Conservation (phyloP, 2,329 filamentous ascomycete genomes). For the Paracamarosporium sp. region DNA sequence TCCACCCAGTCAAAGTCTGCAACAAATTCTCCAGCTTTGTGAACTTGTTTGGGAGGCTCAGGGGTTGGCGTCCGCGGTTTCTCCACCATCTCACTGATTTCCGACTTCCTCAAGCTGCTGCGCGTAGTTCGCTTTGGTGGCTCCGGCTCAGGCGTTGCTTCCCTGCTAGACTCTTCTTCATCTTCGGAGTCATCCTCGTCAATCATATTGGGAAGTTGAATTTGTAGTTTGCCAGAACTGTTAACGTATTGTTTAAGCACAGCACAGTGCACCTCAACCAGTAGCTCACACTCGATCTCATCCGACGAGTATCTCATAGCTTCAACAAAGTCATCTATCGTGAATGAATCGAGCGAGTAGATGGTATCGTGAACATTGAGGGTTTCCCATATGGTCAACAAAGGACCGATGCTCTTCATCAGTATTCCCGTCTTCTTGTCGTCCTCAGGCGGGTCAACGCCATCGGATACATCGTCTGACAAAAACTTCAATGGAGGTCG, state of each 20-base stretch:
- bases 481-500: constrained; percentile 82
- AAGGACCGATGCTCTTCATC: constrained; percentile 83
- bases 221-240: constrained; percentile 79
- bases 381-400: constrained; percentile 95
- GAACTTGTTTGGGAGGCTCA: constrained; percentile 48
- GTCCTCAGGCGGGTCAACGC: constrained; percentile 43
- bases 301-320: constrained; percentile 80
- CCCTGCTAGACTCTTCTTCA: constrained; percentile 59
- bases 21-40: constrained; percentile 79
- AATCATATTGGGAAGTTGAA: constrained; percentile 75
- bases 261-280: constrained; percentile 90
- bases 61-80: constrained; percentile 48
- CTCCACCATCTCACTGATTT: constrained; percentile 64
- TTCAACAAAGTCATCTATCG: constrained; percentile 94
- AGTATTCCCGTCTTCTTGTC: constrained; percentile 63
- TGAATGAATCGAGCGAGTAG: constrained; percentile 94
- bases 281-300: constrained; percentile 79
- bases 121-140: constrained; percentile 81
- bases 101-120: constrained; percentile 83
- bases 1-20: constrained; percentile 83
- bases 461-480: constrained; percentile 63
- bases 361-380: constrained; percentile 98
- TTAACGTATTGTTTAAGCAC: constrained; percentile 86
- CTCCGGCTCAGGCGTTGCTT: constrained; percentile 59
- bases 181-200: constrained; percentile 43